phyloP scores from a whole-genome alignment of 805 yeast genomes.

The Cyberlindnera euphorbiae region DNA sequence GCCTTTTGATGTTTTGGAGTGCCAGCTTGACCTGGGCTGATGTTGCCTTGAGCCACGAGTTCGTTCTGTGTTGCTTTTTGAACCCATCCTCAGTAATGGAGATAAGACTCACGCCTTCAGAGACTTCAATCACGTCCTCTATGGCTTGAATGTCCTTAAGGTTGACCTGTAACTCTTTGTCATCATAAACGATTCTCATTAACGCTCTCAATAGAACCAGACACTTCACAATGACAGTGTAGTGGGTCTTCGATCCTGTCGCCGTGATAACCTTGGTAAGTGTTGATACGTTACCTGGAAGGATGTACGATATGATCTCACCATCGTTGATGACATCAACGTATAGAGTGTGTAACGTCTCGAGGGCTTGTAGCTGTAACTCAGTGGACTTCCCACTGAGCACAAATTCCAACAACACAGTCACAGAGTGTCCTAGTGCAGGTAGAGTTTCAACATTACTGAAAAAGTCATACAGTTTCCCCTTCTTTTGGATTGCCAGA shows the following conservation, averaged over 20 bases:
- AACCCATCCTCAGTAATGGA: slow-evolving; percentile 16
- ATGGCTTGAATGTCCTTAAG: slow-evolving; percentile 20
- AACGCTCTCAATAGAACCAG: slow-evolving; percentile 30
- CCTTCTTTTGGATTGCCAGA: slow-evolving; percentile 20
- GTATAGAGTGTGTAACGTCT: slow-evolving; percentile 32
- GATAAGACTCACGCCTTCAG: slow-evolving; percentile 15
- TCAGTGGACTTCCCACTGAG: slow-evolving; percentile 25
- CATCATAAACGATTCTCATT: slow-evolving; percentile 36
- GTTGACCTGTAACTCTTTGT: slow-evolving; percentile 31
- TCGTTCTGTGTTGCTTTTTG: slow-evolving; percentile 36
- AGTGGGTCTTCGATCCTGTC: slow-evolving; percentile 33
- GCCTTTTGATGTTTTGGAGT: slow-evolving; percentile 24
- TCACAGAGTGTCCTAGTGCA: slow-evolving; percentile 43
- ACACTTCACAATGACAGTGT: slow-evolving; percentile 29
- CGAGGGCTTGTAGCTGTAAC: slow-evolving; percentile 31
- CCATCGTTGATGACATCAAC: slow-evolving; percentile 37
- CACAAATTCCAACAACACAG: slow-evolving; percentile 36
- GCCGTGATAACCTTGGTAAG: slow-evolving; percentile 34
- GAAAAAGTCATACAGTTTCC: slow-evolving; percentile 24
- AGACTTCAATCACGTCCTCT: slow-evolving; percentile 13
- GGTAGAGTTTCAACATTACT: slow-evolving; percentile 34
- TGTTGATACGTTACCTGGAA: slow-evolving; percentile 48
- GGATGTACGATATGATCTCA: slow-evolving; percentile 41
- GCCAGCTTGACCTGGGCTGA: slow-evolving; percentile 45
- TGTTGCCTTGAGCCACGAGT: slow-evolving; percentile 53